Evolutionary conservation across 1,284 basidiomycete genomes (phyloP), one percentile per base, ranked within the genome.

Genomic region (Ustilago bromivora): DNA sequence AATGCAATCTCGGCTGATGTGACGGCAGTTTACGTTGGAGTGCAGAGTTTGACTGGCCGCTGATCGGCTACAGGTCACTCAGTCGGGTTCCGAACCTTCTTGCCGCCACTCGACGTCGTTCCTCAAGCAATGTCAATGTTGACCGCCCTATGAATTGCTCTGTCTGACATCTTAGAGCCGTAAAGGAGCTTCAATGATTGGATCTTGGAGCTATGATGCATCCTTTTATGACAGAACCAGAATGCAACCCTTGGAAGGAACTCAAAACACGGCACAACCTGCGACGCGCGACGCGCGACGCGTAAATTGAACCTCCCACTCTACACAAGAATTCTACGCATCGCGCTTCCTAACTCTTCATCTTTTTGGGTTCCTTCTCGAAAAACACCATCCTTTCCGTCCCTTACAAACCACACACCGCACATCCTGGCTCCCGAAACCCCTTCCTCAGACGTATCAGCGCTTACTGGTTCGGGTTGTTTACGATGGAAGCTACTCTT

Each of bases 401-500:
- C 19, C 41, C 9, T 28, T 51, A 23, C 61, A 28, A 32, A 28
- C 51, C 59, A 46, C 51, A 28, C 17, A 13, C 46, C 38, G 23
- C 41, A 34, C 31, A 43, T 3, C 23, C 46, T 23, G 12, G 46
- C 46, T 12, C 23, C 23, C 23, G 23, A 28, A 28, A 28, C 23
- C 23, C 23, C 3, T 28, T 2, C 13, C 12, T 43, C 13, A 12
- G 40, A 43, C 40, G 7, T 17, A 12, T n/a, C 40, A 43, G 12
- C 3, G 12, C 40, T 43, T 7, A 43, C 40, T 43, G 1, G 1
- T 12, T 11, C 7, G 43, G 11, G 43, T 38, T 46, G 7, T 10
- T 7, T 7, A 19, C 17, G 31, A 81, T 81, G 79, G 79, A 81
- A 63, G 47, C 59, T 7, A 53, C 74, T 47, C 66, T 81, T 8